Conservation (phyloP, 805 yeast species). For the Wilhelminamyces savonicus region DNA sequence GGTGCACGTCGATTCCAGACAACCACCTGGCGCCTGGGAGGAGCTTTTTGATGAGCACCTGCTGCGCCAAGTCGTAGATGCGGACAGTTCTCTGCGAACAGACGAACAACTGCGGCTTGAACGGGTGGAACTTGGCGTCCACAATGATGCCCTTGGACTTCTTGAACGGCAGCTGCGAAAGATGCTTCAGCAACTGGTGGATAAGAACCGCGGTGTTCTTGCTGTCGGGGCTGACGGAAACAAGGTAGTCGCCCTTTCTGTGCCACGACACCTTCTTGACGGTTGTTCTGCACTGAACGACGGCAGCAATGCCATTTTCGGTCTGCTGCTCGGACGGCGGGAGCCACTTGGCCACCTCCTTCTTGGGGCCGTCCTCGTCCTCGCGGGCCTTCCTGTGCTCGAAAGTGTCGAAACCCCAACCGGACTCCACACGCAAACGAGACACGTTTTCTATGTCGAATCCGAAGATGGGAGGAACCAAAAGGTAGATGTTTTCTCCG, state of each 20-base stretch:
- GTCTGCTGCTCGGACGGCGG: constrained; percentile 63
- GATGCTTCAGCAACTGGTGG: constrained; percentile 91
- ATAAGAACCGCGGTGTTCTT: constrained; percentile 84
- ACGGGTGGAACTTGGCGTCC: constrained; percentile 97
- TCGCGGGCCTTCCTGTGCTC: constrained; percentile 42
- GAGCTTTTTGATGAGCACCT: constrained; percentile 73
- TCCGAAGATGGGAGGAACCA: constrained; percentile 90
- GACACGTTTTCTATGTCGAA: constrained; percentile 80
- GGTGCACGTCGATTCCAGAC: constrained; percentile 86
- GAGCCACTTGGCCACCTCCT: constrained; percentile 72
- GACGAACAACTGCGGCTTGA: constrained; percentile 88
- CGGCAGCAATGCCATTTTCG: constrained; percentile 62
- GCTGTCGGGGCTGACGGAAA: constrained; percentile 92
- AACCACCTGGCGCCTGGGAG: constrained; percentile 97
- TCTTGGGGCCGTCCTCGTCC: constrained; percentile 25
- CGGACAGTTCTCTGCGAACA: constrained; percentile 91
- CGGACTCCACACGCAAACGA: constrained; percentile 72
- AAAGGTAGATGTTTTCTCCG: constrained; percentile 70
- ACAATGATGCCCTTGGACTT: constrained; percentile 90
- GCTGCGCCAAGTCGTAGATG: constrained; percentile 85
- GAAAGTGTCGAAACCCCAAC: constrained; percentile 79
- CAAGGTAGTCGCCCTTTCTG: constrained; percentile 93
- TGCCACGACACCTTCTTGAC: constrained; percentile 91
- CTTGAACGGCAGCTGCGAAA: constrained; percentile 92
- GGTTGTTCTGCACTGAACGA: constrained; percentile 58